These are phyloP conservation scores for Trichosphaerium sp. DNA, from an alignment of 78 protist species.

Conservation along the genomic window DNA sequence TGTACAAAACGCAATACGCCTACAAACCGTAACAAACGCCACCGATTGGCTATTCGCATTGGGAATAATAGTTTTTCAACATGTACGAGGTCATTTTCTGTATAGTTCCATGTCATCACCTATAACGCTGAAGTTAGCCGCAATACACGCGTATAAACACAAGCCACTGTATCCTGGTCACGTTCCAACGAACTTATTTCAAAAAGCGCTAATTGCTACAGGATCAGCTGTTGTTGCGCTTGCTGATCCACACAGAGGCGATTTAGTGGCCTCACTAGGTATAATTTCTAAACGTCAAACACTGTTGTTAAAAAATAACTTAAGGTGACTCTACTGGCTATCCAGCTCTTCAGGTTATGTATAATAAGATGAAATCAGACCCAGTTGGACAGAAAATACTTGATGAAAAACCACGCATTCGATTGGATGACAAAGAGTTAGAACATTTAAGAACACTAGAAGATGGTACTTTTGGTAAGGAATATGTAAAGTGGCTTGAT, in stretches of 20 bases:
- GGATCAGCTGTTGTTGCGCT: slow-evolving; percentile 25
- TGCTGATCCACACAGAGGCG: slow-evolving; percentile 26
- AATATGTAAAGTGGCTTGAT: slow-evolving; percentile 29
- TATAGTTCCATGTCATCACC: too few relatives aligned
- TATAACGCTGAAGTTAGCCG: too few relatives aligned
- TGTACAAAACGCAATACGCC: too few relatives aligned
- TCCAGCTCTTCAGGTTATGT: slow-evolving; percentile 12
- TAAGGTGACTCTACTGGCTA: slow-evolving; percentile 39
- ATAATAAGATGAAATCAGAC: slow-evolving; percentile 21
- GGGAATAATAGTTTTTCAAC: too few relatives aligned
- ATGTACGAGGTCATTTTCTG: too few relatives aligned
- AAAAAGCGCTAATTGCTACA: slow-evolving; percentile 23
- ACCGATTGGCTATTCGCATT: too few relatives aligned
- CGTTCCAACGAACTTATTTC: slow-evolving; percentile 44
- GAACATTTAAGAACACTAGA: slow-evolving; percentile 16
- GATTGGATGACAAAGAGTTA: slow-evolving; percentile 7
- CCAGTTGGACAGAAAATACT: slow-evolving; percentile 9
- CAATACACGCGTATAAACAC: too few relatives aligned
- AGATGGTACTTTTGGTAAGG: slow-evolving; percentile 39
- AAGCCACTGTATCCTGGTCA: too few relatives aligned
- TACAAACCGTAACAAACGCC: too few relatives aligned
- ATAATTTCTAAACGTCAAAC: too few relatives aligned
- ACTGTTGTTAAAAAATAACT: too few relatives aligned
- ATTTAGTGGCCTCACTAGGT: slow-evolving; percentile 31
- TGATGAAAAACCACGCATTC: slow-evolving; percentile 8